These are phyloP conservation scores for Microdochium bolleyi DNA, from an alignment of 2,329 filamentous ascomycete species.

Conservation along the genomic window DNA sequence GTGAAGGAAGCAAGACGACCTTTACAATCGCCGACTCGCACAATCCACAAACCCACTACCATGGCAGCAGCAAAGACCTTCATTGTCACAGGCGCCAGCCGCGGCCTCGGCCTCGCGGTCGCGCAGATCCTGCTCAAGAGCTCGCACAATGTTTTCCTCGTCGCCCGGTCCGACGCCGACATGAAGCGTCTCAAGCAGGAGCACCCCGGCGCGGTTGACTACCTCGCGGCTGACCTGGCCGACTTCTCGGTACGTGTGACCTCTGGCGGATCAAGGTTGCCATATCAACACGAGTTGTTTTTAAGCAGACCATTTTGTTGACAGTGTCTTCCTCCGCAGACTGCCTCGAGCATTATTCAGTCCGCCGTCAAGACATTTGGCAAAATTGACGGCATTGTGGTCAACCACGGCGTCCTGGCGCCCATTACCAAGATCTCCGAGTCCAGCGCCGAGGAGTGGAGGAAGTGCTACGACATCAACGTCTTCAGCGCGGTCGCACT, in stretches of 20 bases:
- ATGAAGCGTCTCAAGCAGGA: conserved; percentile 42
- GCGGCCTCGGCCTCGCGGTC: conserved; percentile 53
- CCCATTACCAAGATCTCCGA: conserved; percentile 66
- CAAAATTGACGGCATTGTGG: conserved; percentile 68
- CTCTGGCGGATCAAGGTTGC: neutral
- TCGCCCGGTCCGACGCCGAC: conserved; percentile 43
- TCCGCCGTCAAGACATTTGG: conserved; percentile 62
- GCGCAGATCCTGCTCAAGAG: conserved; percentile 41
- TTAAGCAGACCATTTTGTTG: too few relatives aligned
- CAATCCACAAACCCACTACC: too few relatives aligned
- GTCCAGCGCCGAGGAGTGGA: conserved; percentile 66
- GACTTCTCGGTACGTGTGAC: conserved; percentile 35
- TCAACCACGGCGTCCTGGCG: conserved; percentile 82
- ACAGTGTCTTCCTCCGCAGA: conserved; percentile 20
- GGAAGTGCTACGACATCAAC: conserved; percentile 69
- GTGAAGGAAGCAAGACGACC: too few relatives aligned
- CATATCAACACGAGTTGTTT: neutral
- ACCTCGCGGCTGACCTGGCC: conserved; percentile 46
- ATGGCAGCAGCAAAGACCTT: conserved; percentile 44
- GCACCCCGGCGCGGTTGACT: conserved; percentile 45
- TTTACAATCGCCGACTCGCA: too few relatives aligned
- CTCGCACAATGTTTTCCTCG: conserved; percentile 50
- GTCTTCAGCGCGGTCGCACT: conserved; percentile 77
- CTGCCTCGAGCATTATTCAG: conserved; percentile 55
- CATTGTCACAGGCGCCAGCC: conserved; percentile 60